Percentiles rank a stretch among this genome's conserved stretches.
Evolutionary conservation across 306 rosid genomes (phyloP).

Genomic region (Cucurbita maxima): DNA sequence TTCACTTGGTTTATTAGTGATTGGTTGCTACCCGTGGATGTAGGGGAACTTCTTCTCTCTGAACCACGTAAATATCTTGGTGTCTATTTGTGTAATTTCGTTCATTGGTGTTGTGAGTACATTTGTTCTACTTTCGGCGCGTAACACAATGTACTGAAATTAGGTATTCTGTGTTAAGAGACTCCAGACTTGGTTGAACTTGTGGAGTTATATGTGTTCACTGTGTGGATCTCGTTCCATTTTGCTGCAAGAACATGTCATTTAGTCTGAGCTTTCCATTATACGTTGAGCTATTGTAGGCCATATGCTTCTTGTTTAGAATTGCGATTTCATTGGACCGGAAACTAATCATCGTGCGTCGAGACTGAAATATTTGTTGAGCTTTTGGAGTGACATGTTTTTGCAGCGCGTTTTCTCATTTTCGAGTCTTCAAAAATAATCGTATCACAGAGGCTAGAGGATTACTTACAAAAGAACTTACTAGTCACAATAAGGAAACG

Average conservation of each 20-base stretch:
- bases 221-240: neutral
- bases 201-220: neutral
- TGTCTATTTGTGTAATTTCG: too few species aligned
- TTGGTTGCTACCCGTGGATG: too few species aligned
- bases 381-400: neutral
- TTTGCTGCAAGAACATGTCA: neutral
- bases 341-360: neutral
- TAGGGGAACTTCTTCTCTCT: too few species aligned
- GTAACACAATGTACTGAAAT: neutral
- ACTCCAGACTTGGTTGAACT: neutral
- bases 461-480: neutral
- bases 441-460: neutral
- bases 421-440: neutral
- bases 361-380: neutral
- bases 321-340: neutral
- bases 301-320: neutral
- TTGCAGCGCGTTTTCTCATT: neutral
- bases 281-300: neutral
- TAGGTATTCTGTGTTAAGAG: neutral
- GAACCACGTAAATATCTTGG: too few species aligned
- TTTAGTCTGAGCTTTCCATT: neutral
- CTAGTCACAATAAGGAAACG: neutral
- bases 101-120: too few species aligned
- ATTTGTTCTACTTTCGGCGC: too few species aligned
- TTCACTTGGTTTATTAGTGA: too few species aligned